Base-by-base conservation (phyloP, 1,284 basidiomycete species). In the Apiotrichum veenhuisii region DNA sequence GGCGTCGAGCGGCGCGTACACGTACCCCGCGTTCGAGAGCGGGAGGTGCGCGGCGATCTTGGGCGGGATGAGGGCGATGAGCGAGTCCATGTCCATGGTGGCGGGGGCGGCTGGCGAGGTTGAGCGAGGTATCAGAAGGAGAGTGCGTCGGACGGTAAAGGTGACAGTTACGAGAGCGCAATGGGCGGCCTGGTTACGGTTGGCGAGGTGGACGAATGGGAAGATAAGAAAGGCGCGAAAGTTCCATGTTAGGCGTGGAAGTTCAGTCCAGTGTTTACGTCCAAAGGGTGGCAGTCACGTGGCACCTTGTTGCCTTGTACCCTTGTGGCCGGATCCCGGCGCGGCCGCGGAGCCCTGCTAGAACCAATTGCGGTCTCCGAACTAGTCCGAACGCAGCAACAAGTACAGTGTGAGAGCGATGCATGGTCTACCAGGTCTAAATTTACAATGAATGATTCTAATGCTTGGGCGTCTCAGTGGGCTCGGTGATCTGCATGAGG, bases 1-100 rank as follows among this genome's bases (percentile, higher is more conserved):
- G 23, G 22, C 18, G 23, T 38, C 37, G 30, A 22, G 34, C 14
- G 22, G 15, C 20, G 60, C 55, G 60, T 75, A 73, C 12, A 63
- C 55, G 57, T 64, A 68, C 14, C 51, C 51, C 18, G 69, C 65
- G 25, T 53, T 60, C 37, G 41, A 27, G 47, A 63, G 58, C 23
- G 59, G 52, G 53, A 60, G 50, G 17, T 50, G 36, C 36, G 55
- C 58, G 18, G 47, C 47, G 40, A 60, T 20, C 58, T 59, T 55
- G 46, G 62, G 58, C 36, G 62, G 62, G 53, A 63, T 55, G 50
- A 52, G 52, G 46, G 51, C 57, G 57, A 61, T 30, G 52, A 58
- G 33, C n/a, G 59, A 55, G 52, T 62, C 57, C 48, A 57, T 53
- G 46, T 41, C 18, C 8, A n/a, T 11, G 10, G 40, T 7, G n/a